Evolutionary conservation across 139 green algal species (phyloP), one percentile per base, ranked within the genome.

Genomic region (Picochlorum sp.): DNA sequence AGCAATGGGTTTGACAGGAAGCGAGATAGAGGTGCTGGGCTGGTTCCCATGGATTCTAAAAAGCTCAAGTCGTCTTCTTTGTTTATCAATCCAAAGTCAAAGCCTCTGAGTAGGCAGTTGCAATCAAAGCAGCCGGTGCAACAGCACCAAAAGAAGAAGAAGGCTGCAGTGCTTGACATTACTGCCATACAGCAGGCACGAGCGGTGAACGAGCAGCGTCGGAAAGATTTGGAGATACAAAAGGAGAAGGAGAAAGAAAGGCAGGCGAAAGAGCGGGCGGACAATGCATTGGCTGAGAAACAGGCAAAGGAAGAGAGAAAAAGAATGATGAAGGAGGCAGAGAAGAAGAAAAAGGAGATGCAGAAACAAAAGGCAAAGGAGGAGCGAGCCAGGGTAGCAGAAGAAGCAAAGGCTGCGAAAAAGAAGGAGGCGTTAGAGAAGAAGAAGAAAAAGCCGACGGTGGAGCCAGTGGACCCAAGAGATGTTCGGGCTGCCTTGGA

Each of bases 331-430:
- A 68, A 61, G 10, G 68, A 65, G 4, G 49, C 41, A 15, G 49
- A 65, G 52, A 65, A 70, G 9, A 47, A 23, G 26, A 66, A 75
- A 50, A 70, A 66, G 16, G 61, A 69, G 24, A 16, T 31, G 18
- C 34, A 75, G 37, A 55, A 50, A 30, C 59, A 59, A 49, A 57
- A 57, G n/a, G n/a, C 21, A 57, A 26, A 66, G 44, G 68, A 30
- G 5, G 37, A 15, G 15, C 57, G 21, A 65, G 58, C 52, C 13
- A 60, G 41, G 26, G 57, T 26, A 45, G 45, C 45, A 21, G 57
- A 65, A 55, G 21, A 59, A 59, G 21, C 51, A 59, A 21, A 20
- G 14, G 21, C 51, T 13, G 51, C 51, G 23, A 34, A n/a, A n/a
- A 59, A 20, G 34, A 34, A 16, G 6, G n/a, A 59, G 26, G 51